Conservation (phyloP, 345 rosid genomes). For the Acer yangbiense region DNA sequence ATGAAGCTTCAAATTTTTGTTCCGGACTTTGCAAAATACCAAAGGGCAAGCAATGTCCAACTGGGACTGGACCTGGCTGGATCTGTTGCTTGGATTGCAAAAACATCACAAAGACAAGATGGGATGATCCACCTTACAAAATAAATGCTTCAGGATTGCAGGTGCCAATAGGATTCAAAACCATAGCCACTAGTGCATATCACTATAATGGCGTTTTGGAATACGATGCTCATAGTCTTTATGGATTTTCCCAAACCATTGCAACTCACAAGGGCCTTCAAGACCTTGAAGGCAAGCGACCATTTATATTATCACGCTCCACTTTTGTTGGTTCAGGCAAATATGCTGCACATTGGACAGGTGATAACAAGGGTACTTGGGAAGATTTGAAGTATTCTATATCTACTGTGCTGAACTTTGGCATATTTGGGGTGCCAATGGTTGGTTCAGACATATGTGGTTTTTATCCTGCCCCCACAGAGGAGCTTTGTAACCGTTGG, state of each 20-base stretch:
- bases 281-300: conserved; percentile 80
- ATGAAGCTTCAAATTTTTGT: conserved; percentile 93
- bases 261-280: conserved; percentile 89
- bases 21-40: conserved; percentile 77
- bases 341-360: conserved; percentile 97
- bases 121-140: conserved; percentile 98
- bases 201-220: conserved; percentile 91
- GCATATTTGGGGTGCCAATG: conserved; percentile 94
- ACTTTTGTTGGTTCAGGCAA: conserved; percentile 90
- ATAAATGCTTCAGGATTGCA: conserved; percentile 81
- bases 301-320: conserved; percentile 83
- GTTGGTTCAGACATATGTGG: conserved; percentile 98
- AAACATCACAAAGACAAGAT: conserved; percentile 78
- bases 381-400: conserved; percentile 84
- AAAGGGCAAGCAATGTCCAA: conserved; percentile 64
- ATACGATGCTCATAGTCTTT: conserved; percentile 91
- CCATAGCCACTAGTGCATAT: conserved; percentile 91
- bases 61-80: conserved; percentile 92
- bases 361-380: conserved; percentile 96
- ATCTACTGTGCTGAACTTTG: conserved; percentile 86
- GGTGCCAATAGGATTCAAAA: conserved; percentile 82
- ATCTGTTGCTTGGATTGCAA: conserved; percentile 96
- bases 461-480: conserved; percentile 87
- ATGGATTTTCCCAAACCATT: conserved; percentile 84
- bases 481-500: conserved; percentile 98